Evolutionary conservation across 1,284 basidiomycete species (phyloP).

Genomic region (Pseudozyma hubeiensis): DNA sequence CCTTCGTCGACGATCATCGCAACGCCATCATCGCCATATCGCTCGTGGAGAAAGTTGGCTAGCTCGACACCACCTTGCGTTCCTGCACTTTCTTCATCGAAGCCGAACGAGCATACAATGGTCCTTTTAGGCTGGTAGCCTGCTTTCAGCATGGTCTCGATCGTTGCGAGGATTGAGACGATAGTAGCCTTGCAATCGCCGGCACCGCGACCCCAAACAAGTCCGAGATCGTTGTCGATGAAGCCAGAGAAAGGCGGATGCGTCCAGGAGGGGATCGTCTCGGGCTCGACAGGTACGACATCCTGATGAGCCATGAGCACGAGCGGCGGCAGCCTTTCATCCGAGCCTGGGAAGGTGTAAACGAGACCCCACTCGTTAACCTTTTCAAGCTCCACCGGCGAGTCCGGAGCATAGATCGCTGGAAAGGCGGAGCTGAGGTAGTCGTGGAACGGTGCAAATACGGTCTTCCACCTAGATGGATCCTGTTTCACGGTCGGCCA

Average conservation of each 20-base stretch:
- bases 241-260: conserved; percentile 72
- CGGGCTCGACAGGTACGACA: conserved; percentile 72
- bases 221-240: conserved; percentile 70
- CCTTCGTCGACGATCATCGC: conserved; percentile 65
- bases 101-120: conserved; percentile 76
- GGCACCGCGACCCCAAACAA: conserved; percentile 71
- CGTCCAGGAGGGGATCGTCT: conserved; percentile 71
- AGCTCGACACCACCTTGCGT: conserved; percentile 61
- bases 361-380: conserved; percentile 78
- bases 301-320: conserved; percentile 78
- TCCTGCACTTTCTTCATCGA: conserved; percentile 75
- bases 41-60: conserved; percentile 36
- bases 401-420: conserved; percentile 26
- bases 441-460: conserved; percentile 51
- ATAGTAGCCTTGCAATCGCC: conserved; percentile 70
- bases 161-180: conserved; percentile 70
- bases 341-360: conserved; percentile 76
- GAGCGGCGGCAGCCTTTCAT: conserved; percentile 75
- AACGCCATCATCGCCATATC: conserved; percentile 52
- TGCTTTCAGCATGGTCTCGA: conserved; percentile 71
- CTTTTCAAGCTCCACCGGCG: conserved; percentile 34
- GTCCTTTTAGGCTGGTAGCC: conserved; percentile 69
- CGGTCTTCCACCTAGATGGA: conserved; percentile 38
- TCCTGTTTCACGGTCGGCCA: conserved; percentile 50
- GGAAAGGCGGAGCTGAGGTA: conserved; percentile 48